Evolutionary conservation across 2,329 filamentous ascomycete genomes (phyloP), one percentile per base, ranked within the genome.

Genomic region (Diplodia mutila): DNA sequence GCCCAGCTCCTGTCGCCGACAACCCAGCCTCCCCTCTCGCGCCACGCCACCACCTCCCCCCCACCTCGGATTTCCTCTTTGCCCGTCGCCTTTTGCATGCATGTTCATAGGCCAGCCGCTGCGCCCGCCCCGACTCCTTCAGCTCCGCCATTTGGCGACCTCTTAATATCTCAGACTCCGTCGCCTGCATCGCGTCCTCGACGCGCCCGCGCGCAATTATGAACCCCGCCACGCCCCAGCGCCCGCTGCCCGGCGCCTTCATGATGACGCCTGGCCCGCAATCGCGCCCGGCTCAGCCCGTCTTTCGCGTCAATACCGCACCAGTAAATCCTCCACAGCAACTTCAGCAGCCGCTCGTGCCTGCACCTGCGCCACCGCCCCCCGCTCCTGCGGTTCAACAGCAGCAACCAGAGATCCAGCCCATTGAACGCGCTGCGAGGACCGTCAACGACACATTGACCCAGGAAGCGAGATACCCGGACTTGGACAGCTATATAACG

Each of bases 401-500:
- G 52, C 65, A 67, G 51, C 52, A 61, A n/a, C 48, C 55, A 14
- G 42, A 66, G 42, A 66, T 74, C 91, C 55, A 88, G 87, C 53
- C 91, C 0, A 86, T 97, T 69, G 86, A 91, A 72, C 91, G 92
- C 79, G 95, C 93, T 23, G 92, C 93, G 55, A 86, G 85, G 71
- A 94, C 91, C 23, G 90, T 99, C 78, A 97, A 97, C 79, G 86
- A 89, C 71, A 90, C 91, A 53, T 82, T 98, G 53, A 84, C 87
- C 68, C 84, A 86, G 68, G 94, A 98, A 75, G 88, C 89, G 73
- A 88, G 88, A 75, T 99, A 93, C 75, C 94, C 94, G 7, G 92
- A 97, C 71, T 83, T 99, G 21, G 94, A 98, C 78, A 91, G 88
- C 68, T 97, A 97, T 81, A 89, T 96, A 74, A 88, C 90, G 80